Base-by-base conservation (phyloP, 208 protist species). In the Angomonas ambiguus region DNA sequence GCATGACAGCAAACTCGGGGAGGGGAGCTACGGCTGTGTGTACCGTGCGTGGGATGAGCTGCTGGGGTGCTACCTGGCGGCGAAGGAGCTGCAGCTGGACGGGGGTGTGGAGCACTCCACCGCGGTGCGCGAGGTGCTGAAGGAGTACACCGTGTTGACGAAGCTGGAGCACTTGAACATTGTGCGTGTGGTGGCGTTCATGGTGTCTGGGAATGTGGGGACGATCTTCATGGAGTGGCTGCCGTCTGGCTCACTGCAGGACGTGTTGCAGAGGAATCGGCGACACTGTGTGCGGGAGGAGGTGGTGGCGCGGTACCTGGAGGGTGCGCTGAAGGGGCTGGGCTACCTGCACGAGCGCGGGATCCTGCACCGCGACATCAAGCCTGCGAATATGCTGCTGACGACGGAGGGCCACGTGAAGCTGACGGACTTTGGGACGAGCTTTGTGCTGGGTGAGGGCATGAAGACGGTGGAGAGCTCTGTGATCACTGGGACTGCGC, bases 401-500 rank as follows among this genome's bases (percentile, higher is more conserved):
- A 76, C 67, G 35, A 65, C 65, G 13, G 83, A 96, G 49, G 74
- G 87, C 42, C 67, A 72, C 11, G 74, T 93, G 42, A 84, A 89
- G 71, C 70, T 96, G 48, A 91, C 83, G 10, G 88, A 96, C 74
- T 93, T 96, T 64, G 91, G 88, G 57, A 81, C 79, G n/a, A 84
- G 78, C 55, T 71, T 78, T 24, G 75, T 85, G 27, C 35, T 91
- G 4, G 58, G 51, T 2, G 79, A 72, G 48, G 68, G 67, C 27
- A 34, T 34, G 6, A 66, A 60, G 25, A 78, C 71, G 41, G 57
- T 82, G 57, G 65, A 83, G 65, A 74, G 64, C 8, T 34, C 6
- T 25, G 51, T 62, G 13, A 79, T 92, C 51, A 80, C 62, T 49
- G 88, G 88, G 16, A 91, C 88, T 22, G 77, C 84, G 11, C 69